phyloP scores from a whole-genome alignment of 108 stramenopile genomes.

The Cyclostephanos tholiformis region DNA sequence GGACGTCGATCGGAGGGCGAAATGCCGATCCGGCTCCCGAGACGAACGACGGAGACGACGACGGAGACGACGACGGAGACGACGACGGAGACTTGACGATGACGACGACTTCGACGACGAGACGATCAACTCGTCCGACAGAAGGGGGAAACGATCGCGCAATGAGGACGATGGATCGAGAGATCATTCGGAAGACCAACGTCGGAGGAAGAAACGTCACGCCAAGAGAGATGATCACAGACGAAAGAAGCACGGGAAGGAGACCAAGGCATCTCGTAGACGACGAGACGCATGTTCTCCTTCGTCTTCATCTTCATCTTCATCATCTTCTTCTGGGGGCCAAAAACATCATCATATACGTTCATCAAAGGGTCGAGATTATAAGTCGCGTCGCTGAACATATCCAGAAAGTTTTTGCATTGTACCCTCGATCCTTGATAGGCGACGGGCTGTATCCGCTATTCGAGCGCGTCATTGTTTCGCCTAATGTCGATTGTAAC shows the following conservation, averaged over 20 bases:
- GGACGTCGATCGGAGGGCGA: not conserved
- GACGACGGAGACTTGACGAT: constrained; percentile 3
- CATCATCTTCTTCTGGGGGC: not conserved
- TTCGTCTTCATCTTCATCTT: not conserved
- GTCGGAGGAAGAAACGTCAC: not conserved
- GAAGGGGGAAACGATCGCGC: constrained; percentile 5
- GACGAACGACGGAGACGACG: not conserved
- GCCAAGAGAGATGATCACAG: not conserved
- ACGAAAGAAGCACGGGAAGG: not conserved
- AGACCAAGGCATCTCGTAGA: not conserved
- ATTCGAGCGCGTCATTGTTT: too few species aligned
- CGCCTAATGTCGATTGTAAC: too few species aligned
- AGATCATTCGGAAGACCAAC: not conserved
- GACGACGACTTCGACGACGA: constrained; percentile 8
- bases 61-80: not conserved
- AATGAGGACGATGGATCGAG: constrained; percentile 2
- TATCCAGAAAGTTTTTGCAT: too few species aligned
- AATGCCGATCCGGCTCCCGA: not conserved
- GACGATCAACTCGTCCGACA: not conserved
- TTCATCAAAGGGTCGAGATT: too few species aligned
- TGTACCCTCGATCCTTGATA: too few species aligned
- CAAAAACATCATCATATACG: not conserved
- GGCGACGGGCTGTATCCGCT: too few species aligned
- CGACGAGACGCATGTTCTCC: not conserved
- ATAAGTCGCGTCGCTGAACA: too few species aligned